Base-by-base conservation (phyloP, 495 filamentous ascomycete species). In the Achaetomiella virescens region DNA sequence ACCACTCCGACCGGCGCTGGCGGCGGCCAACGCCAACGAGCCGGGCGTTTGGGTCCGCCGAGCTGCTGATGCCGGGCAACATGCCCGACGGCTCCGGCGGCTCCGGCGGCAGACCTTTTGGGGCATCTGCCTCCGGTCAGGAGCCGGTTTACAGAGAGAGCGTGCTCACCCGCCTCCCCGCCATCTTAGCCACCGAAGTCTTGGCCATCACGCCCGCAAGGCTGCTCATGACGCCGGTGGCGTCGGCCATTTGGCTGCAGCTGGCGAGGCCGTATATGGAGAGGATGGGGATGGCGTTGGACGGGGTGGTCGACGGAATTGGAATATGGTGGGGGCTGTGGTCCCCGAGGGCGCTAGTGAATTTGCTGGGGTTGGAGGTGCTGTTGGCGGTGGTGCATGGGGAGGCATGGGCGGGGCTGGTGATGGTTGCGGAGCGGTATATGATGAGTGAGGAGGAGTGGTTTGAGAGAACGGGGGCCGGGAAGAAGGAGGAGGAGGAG, bases 31-130 rank as follows among this genome's bases (percentile, higher is more conserved):
- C 40, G 6, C 33, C 51, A 36, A 9, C 4, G 48, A 59, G 11
- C 70, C 73, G 4, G 77, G 75, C n/a, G 60, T 74, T 4, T 82
- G 79, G n/a, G 79, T 77, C 78, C n/a, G 79, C 79, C 36, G 79
- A 82, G 52, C 68, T 82, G 14, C 70, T 31, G 4, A 78, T 9
- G 75, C 75, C n/a, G n/a, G n/a, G n/a, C n/a, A 78, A 70, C 48
- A 54, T 66, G 48, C 46, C 15, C 44, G 11, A 48, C 43, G 3
- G 6, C n/a, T 12, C 33, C 38, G 21, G 6, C 33, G n/a, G 6
- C 48, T 15, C n/a, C 31, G 20, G 9, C 29, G 25, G 10, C 38
- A 4, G 58, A 64, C 27, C 17, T 4, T n/a, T n/a, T n/a, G n/a
- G n/a, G n/a, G n/a, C n/a, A n/a, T n/a, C n/a, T n/a, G 1, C 44